phyloP scores from a whole-genome alignment of 257 asterid species.

The Mentha longifolia region DNA sequence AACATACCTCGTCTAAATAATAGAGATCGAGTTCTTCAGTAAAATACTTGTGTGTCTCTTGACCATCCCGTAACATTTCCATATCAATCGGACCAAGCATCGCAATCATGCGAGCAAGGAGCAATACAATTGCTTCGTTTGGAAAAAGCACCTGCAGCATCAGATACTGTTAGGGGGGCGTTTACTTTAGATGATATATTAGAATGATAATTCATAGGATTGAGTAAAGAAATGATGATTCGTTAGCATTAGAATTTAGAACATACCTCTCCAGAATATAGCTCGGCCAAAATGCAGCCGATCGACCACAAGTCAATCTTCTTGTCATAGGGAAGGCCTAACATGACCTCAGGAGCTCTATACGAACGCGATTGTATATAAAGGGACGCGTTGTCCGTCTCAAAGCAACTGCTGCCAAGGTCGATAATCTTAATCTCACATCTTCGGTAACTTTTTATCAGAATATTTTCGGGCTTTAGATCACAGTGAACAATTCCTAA shows the following conservation, averaged over 20 bases:
- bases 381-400: slow-evolving; percentile 65
- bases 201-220: background rate
- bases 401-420: slow-evolving; percentile 94
- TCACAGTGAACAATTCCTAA: slow-evolving; percentile 89
- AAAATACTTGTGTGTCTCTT: slow-evolving; percentile 75
- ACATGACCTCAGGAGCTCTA: slow-evolving; percentile 90
- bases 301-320: slow-evolving; percentile 91
- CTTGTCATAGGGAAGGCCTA: slow-evolving; percentile 77
- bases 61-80: slow-evolving; percentile 70
- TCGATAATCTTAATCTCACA: slow-evolving; percentile 88
- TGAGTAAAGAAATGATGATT: background rate
- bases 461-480: slow-evolving; percentile 89
- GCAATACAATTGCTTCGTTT: slow-evolving; percentile 62
- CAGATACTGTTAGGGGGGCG: background rate
- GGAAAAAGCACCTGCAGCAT: slow-evolving; percentile 80
- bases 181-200: background rate
- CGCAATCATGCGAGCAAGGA: slow-evolving; percentile 74
- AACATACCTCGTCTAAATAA: slow-evolving; percentile 65
- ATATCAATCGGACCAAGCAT: slow-evolving; percentile 68
- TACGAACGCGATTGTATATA: slow-evolving; percentile 92
- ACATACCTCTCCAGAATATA: slow-evolving; percentile 81
- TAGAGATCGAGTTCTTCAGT: slow-evolving; percentile 75
- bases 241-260: background rate
- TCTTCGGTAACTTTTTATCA: slow-evolving; percentile 71
- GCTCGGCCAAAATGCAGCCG: slow-evolving; percentile 86